These are phyloP conservation scores for Monosporascus ibericus DNA, from an alignment of 2,329 filamentous ascomycete species.

Conservation along the genomic window DNA sequence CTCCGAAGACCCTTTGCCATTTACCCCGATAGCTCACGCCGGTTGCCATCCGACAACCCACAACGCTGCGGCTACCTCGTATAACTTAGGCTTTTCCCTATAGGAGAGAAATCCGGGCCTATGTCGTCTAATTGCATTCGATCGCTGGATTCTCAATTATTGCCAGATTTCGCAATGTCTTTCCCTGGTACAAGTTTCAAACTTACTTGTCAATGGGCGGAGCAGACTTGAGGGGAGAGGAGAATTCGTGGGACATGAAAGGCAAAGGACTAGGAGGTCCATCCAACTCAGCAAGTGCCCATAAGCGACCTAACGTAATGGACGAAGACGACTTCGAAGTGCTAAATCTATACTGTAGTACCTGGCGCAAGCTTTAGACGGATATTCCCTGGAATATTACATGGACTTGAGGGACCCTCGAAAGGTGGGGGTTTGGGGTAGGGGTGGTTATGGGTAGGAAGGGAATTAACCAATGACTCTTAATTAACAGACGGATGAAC, in stretches of 20 bases:
- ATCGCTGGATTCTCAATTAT: not conserved
- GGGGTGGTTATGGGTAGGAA: too few relatives aligned
- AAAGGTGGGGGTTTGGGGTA: too few relatives aligned
- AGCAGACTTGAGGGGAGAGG: not conserved
- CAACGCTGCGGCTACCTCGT: not conserved
- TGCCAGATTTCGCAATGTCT: not conserved
- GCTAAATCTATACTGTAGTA: constrained; percentile 16
- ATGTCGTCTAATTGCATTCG: not conserved
- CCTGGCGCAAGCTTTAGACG: constrained; percentile 25
- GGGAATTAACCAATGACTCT: too few relatives aligned
- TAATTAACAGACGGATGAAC: too few relatives aligned
- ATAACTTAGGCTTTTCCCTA: not conserved
- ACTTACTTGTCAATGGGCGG: not conserved
- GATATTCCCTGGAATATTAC: constrained; percentile 2
- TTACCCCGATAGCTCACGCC: constrained; percentile 15
- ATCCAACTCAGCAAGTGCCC: not conserved
- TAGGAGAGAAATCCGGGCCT: not conserved
- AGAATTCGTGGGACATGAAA: not conserved
- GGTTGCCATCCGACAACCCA: not conserved
- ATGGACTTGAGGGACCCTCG: too few relatives aligned
- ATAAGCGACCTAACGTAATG: not conserved
- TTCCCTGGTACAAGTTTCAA: not conserved
- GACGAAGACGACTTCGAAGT: constrained; percentile 1
- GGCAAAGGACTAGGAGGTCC: not conserved
- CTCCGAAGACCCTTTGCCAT: constrained; percentile 17